phyloP scores from a whole-genome alignment of 352 stramenopile species.

The Pythium brachiatum region DNA sequence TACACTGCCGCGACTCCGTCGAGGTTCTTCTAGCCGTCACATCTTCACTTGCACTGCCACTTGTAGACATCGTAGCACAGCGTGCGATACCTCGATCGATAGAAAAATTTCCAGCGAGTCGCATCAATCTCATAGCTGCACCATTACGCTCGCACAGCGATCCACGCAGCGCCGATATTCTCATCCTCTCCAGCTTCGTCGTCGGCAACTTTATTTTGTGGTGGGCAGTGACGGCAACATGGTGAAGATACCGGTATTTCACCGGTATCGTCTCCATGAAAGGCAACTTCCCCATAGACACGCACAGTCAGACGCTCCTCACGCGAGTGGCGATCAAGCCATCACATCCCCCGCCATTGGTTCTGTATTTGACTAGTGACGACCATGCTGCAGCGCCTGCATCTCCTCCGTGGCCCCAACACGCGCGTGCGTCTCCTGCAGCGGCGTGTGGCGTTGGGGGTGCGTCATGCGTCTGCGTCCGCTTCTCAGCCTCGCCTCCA shows the following conservation, averaged over 20 bases:
- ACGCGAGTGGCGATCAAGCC: not conserved
- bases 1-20: not conserved
- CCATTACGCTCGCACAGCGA: too few relatives aligned
- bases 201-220: not conserved
- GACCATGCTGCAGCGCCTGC: not conserved
- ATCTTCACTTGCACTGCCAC: not conserved
- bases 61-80: not conserved
- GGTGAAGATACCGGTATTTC: slow-evolving; percentile 1
- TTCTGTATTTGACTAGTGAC: not conserved
- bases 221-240: not conserved
- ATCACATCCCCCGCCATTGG: not conserved
- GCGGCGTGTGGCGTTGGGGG: not conserved
- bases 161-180: not conserved
- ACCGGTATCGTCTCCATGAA: not conserved
- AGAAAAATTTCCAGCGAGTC: not conserved
- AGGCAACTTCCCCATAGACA: slow-evolving; percentile 4
- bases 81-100: not conserved
- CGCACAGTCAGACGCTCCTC: not conserved
- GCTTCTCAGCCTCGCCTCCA: slow-evolving; percentile 13
- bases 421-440: not conserved
- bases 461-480: not conserved
- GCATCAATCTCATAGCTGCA: too few relatives aligned
- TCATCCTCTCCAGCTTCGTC: not conserved
- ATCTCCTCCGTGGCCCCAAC: not conserved
- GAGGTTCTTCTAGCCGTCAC: not conserved